Base-by-base conservation (phyloP, 306 rosid species). In the Vachellia collinsii region DNA sequence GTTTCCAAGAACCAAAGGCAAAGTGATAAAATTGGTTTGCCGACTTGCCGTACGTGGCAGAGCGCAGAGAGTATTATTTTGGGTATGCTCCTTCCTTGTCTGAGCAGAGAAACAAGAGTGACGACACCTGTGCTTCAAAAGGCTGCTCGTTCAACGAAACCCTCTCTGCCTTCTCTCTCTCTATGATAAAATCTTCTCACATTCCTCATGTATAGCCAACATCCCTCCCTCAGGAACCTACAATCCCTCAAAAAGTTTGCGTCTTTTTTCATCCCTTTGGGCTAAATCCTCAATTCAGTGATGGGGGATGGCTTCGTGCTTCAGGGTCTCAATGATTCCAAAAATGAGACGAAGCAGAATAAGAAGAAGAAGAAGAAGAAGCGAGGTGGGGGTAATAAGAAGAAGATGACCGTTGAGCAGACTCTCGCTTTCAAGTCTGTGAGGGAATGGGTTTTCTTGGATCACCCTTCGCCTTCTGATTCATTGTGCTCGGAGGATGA, bases 401-500 rank as follows among this genome's bases (percentile, higher is more conserved):
- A 87, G 93, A 94, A 94, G 94, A 94, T 93, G 99, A 91, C 94
- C 44, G 79, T 84, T 7, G 97, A 94, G 20, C 97, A 94, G 84
- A 66, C 80, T 58, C 16, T 83, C 61, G 99, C 97, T 19, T 91
- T 93, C 68, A 90, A 91, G 86, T 86, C 80, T 19, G 97, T 94
- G 5, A 87, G 88, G 11, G 99, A 94, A 20, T 94, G 99, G 99
- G 95, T 87, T 25, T 91, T 65, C 58, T 82, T 87, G 92, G 91
- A 89, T 79, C 92, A 85, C 5, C 70, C 89, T 81, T 81, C 90
- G 9, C 7, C 84, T 68, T 9, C 85, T 64, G 86, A 92, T 36
- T 74, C 88, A 58, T 88, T 92, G 0, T 88, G 85, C 67, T 68
- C 86, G 36, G 92, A 86, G 11, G 95, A 94, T 87, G 97, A 93